Conservation (phyloP, 2,329 filamentous ascomycete species). For the Curvularia lunata region DNA sequence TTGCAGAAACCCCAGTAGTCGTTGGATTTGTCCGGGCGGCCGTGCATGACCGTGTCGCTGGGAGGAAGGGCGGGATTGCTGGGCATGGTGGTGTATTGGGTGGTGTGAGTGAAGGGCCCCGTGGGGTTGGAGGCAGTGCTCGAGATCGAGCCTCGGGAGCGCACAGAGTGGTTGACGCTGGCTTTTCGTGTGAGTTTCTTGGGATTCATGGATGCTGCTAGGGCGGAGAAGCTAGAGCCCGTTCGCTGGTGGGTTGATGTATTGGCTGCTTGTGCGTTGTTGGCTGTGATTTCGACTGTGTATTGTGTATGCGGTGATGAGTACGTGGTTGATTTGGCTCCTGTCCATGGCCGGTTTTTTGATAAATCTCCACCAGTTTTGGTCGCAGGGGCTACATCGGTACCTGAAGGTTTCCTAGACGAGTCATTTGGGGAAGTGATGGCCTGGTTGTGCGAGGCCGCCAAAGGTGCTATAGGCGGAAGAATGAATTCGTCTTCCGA, state of each 20-base stretch:
- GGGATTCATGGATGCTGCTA: constrained; percentile 9
- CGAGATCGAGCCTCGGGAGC: constrained; percentile 8
- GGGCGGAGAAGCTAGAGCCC: constrained; percentile 7
- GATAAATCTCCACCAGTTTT: background rate
- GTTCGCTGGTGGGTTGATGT: constrained; percentile 12
- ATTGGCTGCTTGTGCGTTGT: background rate
- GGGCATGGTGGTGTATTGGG: constrained; percentile 29
- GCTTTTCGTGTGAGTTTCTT: constrained; percentile 11
- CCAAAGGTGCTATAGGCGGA: constrained; percentile 24
- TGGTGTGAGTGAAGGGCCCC: constrained; percentile 7
- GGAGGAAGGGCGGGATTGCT: constrained; percentile 19
- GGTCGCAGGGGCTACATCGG: background rate
- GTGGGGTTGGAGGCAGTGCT: too few species aligned
- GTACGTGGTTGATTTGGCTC: constrained; percentile 7
- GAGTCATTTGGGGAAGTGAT: constrained; percentile 2
- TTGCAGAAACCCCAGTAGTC: constrained; percentile 53
- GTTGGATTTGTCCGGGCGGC: constrained; percentile 49
- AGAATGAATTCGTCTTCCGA: constrained; percentile 9
- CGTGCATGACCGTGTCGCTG: constrained; percentile 40
- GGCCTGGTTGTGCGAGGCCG: constrained; percentile 16
- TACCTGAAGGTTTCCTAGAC: background rate
- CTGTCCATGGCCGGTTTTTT: constrained; percentile 14
- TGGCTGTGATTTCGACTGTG: background rate
- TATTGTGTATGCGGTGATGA: constrained; percentile 3
- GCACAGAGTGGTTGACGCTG: constrained; percentile 20